Percentiles rank a stretch among this genome's conserved stretches.
Evolutionary conservation across 73 alveolate genomes (phyloP).

Genomic region (Symbiodinium natans): DNA sequence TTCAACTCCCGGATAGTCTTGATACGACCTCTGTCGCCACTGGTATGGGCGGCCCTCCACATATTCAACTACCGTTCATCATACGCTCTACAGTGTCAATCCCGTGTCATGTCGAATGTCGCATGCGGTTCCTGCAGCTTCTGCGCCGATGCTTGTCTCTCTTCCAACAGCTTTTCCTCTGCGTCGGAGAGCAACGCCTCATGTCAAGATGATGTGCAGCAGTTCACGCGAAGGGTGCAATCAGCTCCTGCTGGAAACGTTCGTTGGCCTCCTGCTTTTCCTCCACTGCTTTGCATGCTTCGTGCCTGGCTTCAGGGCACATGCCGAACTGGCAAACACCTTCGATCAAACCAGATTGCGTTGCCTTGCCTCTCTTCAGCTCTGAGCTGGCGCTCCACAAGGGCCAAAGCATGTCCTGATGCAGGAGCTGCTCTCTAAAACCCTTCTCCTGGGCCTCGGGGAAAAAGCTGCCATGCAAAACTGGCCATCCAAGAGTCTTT

Average conservation of each 20-base stretch:
- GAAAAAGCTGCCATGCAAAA: too few relatives aligned
- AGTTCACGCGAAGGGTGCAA: too few relatives aligned
- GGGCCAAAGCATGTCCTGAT: neutral
- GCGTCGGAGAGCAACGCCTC: neutral
- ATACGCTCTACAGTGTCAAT: too few relatives aligned
- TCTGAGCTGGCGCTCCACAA: neutral
- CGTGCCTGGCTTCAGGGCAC: neutral
- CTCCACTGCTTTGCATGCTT: neutral
- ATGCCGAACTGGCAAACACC: neutral
- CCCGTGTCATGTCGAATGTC: too few relatives aligned
- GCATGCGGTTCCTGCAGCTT: neutral
- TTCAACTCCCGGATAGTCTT: too few relatives aligned
- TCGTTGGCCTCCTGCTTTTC: neutral
- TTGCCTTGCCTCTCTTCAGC: conserved; percentile 6
- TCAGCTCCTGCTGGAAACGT: neutral
- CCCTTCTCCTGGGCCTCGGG: too few relatives aligned
- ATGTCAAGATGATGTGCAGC: neutral
- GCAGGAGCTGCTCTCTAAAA: too few relatives aligned
- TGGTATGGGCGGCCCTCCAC: too few relatives aligned
- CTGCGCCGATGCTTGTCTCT: neutral
- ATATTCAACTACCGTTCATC: too few relatives aligned
- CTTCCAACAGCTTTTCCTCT: neutral
- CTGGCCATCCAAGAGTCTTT: neutral
- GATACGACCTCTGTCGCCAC: too few relatives aligned
- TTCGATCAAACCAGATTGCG: neutral